Conservation (phyloP, 2,329 filamentous ascomycete species). For the Nemania sp. region DNA sequence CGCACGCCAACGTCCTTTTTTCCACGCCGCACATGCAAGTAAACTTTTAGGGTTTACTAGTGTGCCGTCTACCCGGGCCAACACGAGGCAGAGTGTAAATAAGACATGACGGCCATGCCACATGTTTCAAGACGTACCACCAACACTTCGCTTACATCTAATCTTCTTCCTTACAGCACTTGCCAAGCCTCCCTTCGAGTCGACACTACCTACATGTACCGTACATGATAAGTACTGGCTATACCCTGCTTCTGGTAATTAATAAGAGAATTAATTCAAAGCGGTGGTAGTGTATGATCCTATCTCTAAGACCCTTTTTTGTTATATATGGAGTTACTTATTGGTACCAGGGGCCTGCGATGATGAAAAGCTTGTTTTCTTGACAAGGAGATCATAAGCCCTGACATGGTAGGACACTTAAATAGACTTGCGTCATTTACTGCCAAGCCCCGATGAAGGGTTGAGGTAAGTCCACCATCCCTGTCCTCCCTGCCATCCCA, state of each 20-base stretch:
- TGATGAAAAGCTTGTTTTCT: neutral
- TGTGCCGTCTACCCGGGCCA: neutral
- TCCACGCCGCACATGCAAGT: neutral
- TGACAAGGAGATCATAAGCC: neutral
- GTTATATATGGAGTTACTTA: neutral
- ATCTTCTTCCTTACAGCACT: neutral
- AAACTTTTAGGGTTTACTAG: neutral
- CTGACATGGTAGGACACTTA: neutral
- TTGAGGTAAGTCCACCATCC: no score
- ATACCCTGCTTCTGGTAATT: no score
- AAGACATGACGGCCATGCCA: neutral
- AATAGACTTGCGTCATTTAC: neutral
- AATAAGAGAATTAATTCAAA: no score
- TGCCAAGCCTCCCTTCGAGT: neutral
- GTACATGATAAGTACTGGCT: no score
- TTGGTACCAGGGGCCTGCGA: neutral
- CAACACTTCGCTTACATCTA: no score
- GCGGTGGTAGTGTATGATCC: no score
- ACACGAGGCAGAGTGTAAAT: neutral
- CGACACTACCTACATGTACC: neutral
- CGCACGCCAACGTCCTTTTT: neutral
- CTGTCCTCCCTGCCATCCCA: no score
- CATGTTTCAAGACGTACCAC: neutral
- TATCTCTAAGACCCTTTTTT: no score
- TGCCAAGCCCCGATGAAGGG: no score